A percentile compares a stretch with the other conserved stretches of the same genome.
Conservation (phyloP, 148 eudicot species). For the Dysphania ambrosioides region DNA sequence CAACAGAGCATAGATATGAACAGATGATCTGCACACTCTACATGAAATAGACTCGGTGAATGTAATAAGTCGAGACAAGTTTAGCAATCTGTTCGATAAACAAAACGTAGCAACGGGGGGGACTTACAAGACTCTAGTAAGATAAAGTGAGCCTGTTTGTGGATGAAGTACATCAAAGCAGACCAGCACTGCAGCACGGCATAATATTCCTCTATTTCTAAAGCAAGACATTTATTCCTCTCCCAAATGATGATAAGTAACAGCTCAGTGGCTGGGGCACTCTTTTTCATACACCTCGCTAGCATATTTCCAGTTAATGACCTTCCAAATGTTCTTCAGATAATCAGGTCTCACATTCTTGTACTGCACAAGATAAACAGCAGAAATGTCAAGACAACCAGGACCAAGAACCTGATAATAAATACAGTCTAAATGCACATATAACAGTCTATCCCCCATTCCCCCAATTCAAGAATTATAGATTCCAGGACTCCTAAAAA, state of each 20-base stretch:
- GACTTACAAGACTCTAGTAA: background rate
- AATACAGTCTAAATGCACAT: no score
- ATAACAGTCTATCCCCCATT: no score
- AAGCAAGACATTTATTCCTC: constrained; percentile 20
- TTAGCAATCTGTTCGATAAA: background rate
- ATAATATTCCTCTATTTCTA: constrained; percentile 9
- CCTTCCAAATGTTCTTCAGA: constrained; percentile 83
- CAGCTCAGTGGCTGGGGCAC: constrained; percentile 34
- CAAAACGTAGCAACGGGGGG: background rate
- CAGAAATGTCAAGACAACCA: background rate
- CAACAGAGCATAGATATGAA: background rate
- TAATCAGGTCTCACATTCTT: constrained; percentile 81
- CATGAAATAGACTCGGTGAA: constrained; percentile 3
- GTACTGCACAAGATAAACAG: constrained; percentile 51
- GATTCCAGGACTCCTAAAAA: no score
- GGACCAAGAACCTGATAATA: background rate
- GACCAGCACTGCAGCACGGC: background rate
- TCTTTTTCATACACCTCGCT: constrained; percentile 66
- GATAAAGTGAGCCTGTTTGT: background rate
- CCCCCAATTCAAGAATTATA: no score
- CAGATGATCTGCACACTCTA: constrained; percentile 15
- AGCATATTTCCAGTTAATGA: constrained; percentile 82
- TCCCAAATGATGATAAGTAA: background rate
- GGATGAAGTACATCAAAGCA: background rate
- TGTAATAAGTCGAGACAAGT: background rate